These are phyloP conservation scores for Saccharomyces paradoxus DNA, from an alignment of 805 yeast genomes.

Conservation along the genomic window DNA sequence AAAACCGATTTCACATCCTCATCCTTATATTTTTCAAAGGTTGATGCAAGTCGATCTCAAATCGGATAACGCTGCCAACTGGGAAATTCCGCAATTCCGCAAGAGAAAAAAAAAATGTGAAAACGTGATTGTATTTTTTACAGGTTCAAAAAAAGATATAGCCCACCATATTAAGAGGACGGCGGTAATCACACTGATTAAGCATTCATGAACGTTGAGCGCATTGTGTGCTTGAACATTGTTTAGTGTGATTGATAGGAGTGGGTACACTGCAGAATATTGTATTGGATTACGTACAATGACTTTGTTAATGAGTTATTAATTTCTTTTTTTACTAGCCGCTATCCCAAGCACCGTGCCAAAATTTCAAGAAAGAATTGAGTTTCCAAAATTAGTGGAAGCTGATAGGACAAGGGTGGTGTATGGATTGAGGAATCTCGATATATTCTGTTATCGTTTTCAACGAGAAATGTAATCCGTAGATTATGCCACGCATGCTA, in stretches of 20 bases:
- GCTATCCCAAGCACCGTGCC: neutral
- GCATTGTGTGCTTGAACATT: neutral
- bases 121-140: neutral
- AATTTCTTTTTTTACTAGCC: neutral
- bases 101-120: neutral
- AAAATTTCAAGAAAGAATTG: neutral
- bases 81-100: neutral
- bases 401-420: neutral
- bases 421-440: neutral
- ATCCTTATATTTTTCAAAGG: neutral
- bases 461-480: neutral
- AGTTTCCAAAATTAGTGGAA: neutral
- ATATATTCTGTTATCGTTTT: neutral
- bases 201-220: neutral
- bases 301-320: neutral
- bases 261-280: neutral
- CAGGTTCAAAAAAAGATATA: neutral
- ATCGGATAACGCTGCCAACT: neutral
- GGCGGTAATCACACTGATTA: neutral
- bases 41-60: neutral
- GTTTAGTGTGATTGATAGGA: neutral
- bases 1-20: neutral
- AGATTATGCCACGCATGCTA: neutral
- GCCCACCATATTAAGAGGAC: neutral
- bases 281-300: neutral